Evolutionary conservation across 2,329 filamentous ascomycete genomes (phyloP), one percentile per base, ranked within the genome.

Genomic region (Alternaria infectoria): DNA sequence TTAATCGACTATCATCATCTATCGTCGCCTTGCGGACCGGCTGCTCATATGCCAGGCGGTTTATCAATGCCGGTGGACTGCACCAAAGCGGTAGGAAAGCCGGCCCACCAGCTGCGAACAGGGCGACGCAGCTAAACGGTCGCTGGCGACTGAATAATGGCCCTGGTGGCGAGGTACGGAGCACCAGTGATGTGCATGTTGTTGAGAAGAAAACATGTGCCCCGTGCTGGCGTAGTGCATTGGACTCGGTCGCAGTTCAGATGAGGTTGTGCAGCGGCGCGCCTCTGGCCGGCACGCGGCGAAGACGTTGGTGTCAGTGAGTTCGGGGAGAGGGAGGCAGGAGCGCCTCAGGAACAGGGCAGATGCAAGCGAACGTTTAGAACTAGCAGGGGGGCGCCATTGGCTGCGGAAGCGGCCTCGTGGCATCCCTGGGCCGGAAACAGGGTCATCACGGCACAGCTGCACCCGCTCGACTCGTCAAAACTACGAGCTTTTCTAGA

Each of bases 301-400:
- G 45, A 44, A 60, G 47, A 50, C 55, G 58, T 57, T 58, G 50
- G 17, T 49, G 52, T 59, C 54, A 54, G 43, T 40, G 30, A 26
- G 54, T 21, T 25, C 28, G 46, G 21, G 36, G 28, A 17, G 19
- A 50, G 49, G 44, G 44, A 47, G 54, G 52, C 44, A 54, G 55
- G 52, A 47, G 45, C 54, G 59, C 62, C 59, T 65, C 54, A 63
- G 62, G 65, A 58, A 67, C 65, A 43, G 50, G 57, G 59, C 59
- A 64, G 59, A 44, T 15, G 60, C 60, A 66, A 61, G 63, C 65
- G 63, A 68, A 68, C 65, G 65, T 68, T 68, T 54, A 46, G 50
- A 13, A 26, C 15, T 43, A 40, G 47, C 65, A 45, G 51, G 61
- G 61, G 50, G 40, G 5, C 7, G 11, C 47, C 12, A 65, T 67